Evolutionary conservation across 371 early-diverging fungal genomes (phyloP).

Genomic region (Cokeromyces recurvatus): DNA sequence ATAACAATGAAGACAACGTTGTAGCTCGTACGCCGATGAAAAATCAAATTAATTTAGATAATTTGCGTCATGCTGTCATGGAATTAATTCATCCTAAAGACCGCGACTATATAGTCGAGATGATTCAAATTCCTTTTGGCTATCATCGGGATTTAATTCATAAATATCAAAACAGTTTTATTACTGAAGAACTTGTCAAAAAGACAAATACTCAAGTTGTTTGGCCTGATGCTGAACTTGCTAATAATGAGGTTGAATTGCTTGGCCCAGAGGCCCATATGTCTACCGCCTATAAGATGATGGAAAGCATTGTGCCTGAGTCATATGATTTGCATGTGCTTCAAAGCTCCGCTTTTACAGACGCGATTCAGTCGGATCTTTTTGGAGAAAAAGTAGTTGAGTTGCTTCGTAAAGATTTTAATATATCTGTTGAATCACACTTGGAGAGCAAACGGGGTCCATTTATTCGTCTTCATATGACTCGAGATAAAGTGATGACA

Average conservation of each 20-base stretch:
- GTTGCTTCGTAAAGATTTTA: neutral
- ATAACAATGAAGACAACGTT: conserved; percentile 72
- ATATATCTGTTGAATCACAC: conserved; percentile 3
- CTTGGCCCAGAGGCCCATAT: conserved; percentile 44
- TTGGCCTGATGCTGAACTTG: conserved; percentile 51
- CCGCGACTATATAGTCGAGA: conserved; percentile 38
- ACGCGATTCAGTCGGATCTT: neutral
- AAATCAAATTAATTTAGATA: conserved; percentile 60
- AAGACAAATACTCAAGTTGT: conserved; percentile 48
- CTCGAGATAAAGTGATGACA: neutral
- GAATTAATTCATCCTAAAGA: conserved; percentile 62
- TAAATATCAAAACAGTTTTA: conserved; percentile 31
- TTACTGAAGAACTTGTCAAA: conserved; percentile 42
- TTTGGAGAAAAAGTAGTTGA: conserved; percentile 5
- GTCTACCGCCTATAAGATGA: conserved; percentile 25
- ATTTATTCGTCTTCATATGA: conserved; percentile 8
- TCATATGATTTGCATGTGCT: conserved; percentile 34
- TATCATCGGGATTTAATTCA: conserved; percentile 44
- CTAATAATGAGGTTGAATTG: conserved; percentile 28
- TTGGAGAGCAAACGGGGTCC: neutral
- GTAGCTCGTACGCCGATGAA: conserved; percentile 80
- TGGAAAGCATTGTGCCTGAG: conserved; percentile 37
- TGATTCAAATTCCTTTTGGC: conserved; percentile 39
- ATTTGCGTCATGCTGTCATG: conserved; percentile 62
- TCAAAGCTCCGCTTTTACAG: neutral